phyloP scores from a whole-genome alignment of 2,329 filamentous ascomycete genomes.

The Proliferodiscus dingleyae region DNA sequence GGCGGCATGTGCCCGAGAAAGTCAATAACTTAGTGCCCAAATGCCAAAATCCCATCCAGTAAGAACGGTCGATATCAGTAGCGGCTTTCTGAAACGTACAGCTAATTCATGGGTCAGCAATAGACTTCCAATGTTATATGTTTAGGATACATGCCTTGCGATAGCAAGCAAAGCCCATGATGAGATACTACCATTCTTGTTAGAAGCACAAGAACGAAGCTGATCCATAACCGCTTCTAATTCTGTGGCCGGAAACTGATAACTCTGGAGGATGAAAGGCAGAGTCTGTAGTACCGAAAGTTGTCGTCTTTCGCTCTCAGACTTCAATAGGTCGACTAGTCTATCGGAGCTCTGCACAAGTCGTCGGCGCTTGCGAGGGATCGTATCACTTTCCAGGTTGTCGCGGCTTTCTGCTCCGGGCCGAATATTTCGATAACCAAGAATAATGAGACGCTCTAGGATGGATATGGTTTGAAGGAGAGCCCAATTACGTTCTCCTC shows the following conservation, averaged over 20 bases:
- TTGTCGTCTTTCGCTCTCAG: constrained; percentile 19
- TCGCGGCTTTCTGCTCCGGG: constrained; percentile 5
- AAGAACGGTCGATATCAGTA: constrained; percentile 34
- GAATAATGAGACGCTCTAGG: constrained; percentile 40
- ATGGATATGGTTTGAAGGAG: constrained; percentile 54
- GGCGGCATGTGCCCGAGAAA: constrained; percentile 65
- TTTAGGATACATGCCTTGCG: constrained; percentile 55
- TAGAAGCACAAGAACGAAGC: constrained; percentile 54
- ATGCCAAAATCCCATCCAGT: constrained; percentile 75
- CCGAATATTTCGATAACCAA: constrained; percentile 15
- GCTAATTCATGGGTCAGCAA: constrained; percentile 31
- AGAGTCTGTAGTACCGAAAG: constrained; percentile 46
- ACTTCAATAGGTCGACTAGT: constrained; percentile 25
- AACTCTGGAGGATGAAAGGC: constrained; percentile 43
- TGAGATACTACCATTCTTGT: constrained; percentile 62
- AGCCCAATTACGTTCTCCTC: constrained; percentile 57
- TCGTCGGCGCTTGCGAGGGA: constrained; percentile 30
- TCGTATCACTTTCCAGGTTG: constrained; percentile 11
- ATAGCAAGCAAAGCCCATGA: constrained; percentile 86
- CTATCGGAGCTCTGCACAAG: constrained; percentile 19
- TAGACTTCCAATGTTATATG: not conserved
- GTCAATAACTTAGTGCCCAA: constrained; percentile 66
- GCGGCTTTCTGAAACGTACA: constrained; percentile 42
- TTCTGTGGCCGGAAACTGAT: constrained; percentile 44
- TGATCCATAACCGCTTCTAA: constrained; percentile 52